Percentiles rank a stretch among this genome's conserved stretches.
Conservation (phyloP, 2,329 filamentous ascomycete species). For the Xylaria polymorpha region DNA sequence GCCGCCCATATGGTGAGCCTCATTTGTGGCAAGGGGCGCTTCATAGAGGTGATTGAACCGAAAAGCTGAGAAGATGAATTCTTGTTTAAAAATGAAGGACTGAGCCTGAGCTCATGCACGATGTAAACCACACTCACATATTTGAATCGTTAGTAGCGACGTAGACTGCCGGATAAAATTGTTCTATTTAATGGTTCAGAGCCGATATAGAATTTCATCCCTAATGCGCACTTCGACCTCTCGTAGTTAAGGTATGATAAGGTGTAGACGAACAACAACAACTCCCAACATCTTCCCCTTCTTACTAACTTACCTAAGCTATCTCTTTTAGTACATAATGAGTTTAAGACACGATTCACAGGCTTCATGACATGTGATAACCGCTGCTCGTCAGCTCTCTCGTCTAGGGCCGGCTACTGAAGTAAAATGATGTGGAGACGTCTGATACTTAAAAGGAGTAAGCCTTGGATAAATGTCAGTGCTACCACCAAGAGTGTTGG, state of each 20-base stretch:
- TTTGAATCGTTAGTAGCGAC: too few species aligned
- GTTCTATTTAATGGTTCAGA: not conserved
- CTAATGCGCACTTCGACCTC: not conserved
- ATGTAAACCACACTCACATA: not conserved
- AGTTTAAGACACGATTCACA: not conserved
- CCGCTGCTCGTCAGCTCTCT: not conserved
- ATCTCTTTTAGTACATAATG: not conserved
- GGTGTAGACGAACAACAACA: not conserved
- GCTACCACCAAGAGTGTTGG: not conserved
- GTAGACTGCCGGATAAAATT: not conserved
- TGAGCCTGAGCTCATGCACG: not conserved
- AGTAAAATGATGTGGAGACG: not conserved
- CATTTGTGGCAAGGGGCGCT: not conserved
- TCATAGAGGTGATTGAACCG: not conserved
- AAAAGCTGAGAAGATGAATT: not conserved
- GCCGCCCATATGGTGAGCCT: not conserved
- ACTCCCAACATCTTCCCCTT: not conserved
- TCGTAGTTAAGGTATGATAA: not conserved
- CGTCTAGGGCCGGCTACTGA: too few species aligned
- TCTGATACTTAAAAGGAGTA: not conserved
- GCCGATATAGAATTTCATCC: not conserved
- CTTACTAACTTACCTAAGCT: not conserved
- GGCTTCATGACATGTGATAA: not conserved
- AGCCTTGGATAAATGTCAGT: not conserved
- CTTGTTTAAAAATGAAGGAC: not conserved